Evolutionary conservation across 805 yeast species (phyloP).

Genomic region (Yarrowia porcina): DNA sequence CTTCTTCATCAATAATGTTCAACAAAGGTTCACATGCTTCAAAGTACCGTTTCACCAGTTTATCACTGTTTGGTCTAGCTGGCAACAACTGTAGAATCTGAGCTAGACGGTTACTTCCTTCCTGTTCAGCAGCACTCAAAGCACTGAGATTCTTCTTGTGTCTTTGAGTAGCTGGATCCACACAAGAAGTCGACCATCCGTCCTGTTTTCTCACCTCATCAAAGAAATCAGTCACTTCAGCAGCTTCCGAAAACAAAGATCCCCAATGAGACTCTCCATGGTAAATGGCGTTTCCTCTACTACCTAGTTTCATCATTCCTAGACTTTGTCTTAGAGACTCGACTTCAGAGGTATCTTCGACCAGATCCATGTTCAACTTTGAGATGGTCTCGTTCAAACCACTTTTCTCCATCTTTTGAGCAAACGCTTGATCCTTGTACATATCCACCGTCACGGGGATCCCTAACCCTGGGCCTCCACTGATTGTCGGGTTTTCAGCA

Average conservation of each 20-base stretch:
- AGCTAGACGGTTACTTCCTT: conserved; percentile 22
- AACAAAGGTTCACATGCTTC: conserved; percentile 34
- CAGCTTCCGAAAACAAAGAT: conserved; percentile 35
- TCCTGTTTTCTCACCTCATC: conserved; percentile 9
- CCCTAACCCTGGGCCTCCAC: neutral
- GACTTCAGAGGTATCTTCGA: conserved; percentile 27
- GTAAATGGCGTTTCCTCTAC: conserved; percentile 36
- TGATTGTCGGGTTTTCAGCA: neutral
- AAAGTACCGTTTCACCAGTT: conserved; percentile 35
- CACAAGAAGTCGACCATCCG: conserved; percentile 12
- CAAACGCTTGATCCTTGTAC: neutral
- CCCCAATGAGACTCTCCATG: conserved; percentile 41
- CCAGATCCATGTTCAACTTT: conserved; percentile 22
- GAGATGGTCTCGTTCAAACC: conserved; percentile 14
- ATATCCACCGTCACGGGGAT: conserved; percentile 2
- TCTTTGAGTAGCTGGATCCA: conserved; percentile 15
- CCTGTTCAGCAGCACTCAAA: neutral
- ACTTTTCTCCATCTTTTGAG: neutral
- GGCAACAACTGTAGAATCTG: conserved; percentile 35
- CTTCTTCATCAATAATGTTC: conserved; percentile 35
- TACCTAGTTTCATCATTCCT: conserved; percentile 39
- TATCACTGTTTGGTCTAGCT: conserved; percentile 30
- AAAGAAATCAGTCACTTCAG: conserved; percentile 32
- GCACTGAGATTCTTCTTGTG: conserved; percentile 21
- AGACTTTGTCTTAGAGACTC: conserved; percentile 34